These are phyloP conservation scores for Circinella minor DNA, from an alignment of 371 early-diverging fungal species.

Conservation along the genomic window DNA sequence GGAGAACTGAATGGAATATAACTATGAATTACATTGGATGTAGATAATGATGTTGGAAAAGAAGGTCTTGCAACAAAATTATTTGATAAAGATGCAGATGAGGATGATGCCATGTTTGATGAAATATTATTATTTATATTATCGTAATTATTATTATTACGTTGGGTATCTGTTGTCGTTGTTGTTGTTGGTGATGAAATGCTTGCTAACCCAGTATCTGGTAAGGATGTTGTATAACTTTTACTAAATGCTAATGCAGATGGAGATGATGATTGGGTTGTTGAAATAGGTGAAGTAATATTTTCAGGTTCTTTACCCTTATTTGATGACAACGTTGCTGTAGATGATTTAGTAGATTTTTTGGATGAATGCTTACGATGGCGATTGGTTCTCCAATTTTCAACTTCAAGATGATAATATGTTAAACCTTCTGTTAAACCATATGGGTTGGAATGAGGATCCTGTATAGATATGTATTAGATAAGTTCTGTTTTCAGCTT, in stretches of 20 bases:
- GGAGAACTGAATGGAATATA: conserved; percentile 20
- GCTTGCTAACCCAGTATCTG: conserved; percentile 28
- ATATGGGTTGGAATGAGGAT: conserved; percentile 62
- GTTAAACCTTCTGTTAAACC: conserved; percentile 65
- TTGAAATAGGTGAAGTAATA: not conserved
- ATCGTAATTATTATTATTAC: not conserved
- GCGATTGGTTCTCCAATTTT: conserved; percentile 43
- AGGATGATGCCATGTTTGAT: not conserved
- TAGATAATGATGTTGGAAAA: conserved; percentile 18
- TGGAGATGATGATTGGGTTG: not conserved
- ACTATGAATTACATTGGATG: conserved; percentile 26
- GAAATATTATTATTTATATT: too few relatives aligned
- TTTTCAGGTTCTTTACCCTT: conserved; percentile 12
- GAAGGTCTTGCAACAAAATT: not conserved
- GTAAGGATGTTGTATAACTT: conserved; percentile 8
- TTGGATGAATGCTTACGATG: conserved; percentile 11
- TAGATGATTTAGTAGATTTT: not conserved
- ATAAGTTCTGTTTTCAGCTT: too few relatives aligned
- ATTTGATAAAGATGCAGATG: not conserved
- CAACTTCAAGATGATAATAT: conserved; percentile 65
- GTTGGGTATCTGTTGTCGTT: not conserved
- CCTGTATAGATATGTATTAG: conserved; percentile 6
- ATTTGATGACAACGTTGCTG: not conserved
- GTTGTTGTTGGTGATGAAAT: conserved; percentile 5
- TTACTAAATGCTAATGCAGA: not conserved